Conservation (phyloP, 2,329 filamentous ascomycete species). For the Parasarocladium wereldwijsianum region DNA sequence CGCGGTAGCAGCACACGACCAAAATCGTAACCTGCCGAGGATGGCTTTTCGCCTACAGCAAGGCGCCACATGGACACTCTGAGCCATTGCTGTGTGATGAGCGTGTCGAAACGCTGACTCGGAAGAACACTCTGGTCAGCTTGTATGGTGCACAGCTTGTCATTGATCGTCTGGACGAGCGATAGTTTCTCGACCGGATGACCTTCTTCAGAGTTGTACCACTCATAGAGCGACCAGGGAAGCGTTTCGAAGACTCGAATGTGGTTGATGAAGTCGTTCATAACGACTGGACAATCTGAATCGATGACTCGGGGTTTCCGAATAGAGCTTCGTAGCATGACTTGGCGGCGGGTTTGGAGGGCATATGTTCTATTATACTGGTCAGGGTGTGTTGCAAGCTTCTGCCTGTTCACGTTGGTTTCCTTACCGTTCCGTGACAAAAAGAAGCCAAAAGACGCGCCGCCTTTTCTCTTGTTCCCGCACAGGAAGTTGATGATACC, state of each 20-base stretch:
- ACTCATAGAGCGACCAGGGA: slow-evolving; percentile 15
- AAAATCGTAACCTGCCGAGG: slow-evolving; percentile 8
- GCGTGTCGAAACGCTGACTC: slow-evolving; percentile 18
- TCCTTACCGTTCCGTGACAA: slow-evolving; percentile 16
- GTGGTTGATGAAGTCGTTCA: slow-evolving; percentile 20
- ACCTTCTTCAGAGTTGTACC: slow-evolving; percentile 11
- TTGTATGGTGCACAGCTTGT: slow-evolving; percentile 13
- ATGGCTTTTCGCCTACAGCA: slow-evolving; percentile 13
- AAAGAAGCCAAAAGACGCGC: slow-evolving; percentile 19
- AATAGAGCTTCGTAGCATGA: slow-evolving; percentile 16
- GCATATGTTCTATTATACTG: slow-evolving; percentile 13
- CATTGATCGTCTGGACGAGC: slow-evolving; percentile 12
- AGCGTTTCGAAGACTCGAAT: slow-evolving; percentile 16
- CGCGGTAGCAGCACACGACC: slow-evolving; percentile 8
- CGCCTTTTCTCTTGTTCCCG: slow-evolving; percentile 14
- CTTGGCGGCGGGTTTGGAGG: slow-evolving; percentile 14
- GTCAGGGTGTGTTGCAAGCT: neutral
- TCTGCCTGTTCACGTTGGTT: neutral
- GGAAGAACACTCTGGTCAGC: slow-evolving; percentile 14
- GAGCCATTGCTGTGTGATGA: slow-evolving; percentile 19
- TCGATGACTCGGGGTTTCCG: slow-evolving; percentile 16
- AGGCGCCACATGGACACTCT: slow-evolving; percentile 17
- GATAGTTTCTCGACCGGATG: slow-evolving; percentile 9
- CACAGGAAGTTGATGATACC: slow-evolving; percentile 10
- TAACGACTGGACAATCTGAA: slow-evolving; percentile 16